Base-by-base conservation (phyloP, 2,329 filamentous ascomycete genomes). In the Tolypocladium ovalisporum region DNA sequence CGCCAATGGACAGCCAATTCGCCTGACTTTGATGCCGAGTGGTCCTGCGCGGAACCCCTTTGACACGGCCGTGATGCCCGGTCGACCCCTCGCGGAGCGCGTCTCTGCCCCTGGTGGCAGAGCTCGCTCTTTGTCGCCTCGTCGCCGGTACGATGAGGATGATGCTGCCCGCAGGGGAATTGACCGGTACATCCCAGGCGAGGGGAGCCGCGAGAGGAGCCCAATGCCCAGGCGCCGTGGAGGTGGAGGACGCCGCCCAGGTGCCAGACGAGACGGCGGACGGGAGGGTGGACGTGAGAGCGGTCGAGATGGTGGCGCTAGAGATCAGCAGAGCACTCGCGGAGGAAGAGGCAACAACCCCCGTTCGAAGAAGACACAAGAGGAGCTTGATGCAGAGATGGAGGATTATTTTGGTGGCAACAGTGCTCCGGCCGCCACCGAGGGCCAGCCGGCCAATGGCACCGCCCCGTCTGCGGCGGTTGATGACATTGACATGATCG, bases 321-420 rank as follows among this genome's bases (percentile, higher is more conserved):
- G 64, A 52, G 67, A 65, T 12, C 64, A 68, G 35, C 65, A 71
- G 35, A 61, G 72, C 62, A 74, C 70, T 17, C 70, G 74, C 32
- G 71, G 70, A 27, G 72, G 71, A 44, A 69, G 74, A 29, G 71
- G 71, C 27, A 74, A 76, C 56, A 74, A 77, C 56, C 80, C 81
- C 42, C 81, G 89, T 54, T 79, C 85, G 2, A 87, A 84, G 73
- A 96, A 96, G 81, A 96, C 92, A 0, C 88, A 91, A 63, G 89
- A 96, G 65, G 90, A 97, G 70, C 78, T 97, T 44, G 92, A 97
- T 70, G 90, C 89, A n/a, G 92, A 97, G 74, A 97, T 97, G 92
- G 90, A 87, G 35, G 90, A 96, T 68, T 97, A 97, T 72, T 97
- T 90, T 77, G 85, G 81, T 35, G 76, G 75, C 32, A 60, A 65